Evolutionary conservation across 1,139 yeast species (phyloP), one percentile per base, ranked within the genome.

Genomic region (Suhomyces terraborum): DNA sequence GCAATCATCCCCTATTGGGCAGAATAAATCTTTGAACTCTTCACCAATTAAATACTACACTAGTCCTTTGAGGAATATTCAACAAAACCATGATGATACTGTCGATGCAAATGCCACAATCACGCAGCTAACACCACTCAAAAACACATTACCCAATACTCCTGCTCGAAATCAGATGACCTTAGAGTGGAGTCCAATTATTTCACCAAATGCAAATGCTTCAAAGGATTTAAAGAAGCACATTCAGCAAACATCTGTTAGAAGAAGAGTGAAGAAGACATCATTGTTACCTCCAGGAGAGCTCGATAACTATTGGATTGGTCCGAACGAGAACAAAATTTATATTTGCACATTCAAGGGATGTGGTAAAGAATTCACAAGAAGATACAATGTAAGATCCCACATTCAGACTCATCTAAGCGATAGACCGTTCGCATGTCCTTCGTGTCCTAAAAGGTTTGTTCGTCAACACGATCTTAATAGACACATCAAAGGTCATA

Each of bases 371-470:
- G 70, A 77, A 43, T 93, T 94, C 64, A 82, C 91, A 8, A 75
- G 98, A 56, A 73, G 96, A 37, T 94, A 94, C 65, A 94, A 94
- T 59, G 89, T 88, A n/a, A 75, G 98, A 47, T 88, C 97, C 0
- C 99, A 94, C 61, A 91, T 94, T 43, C 98, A 94, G 61, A 94
- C 98, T 0, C 99, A 94, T 70, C 68, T 94, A 40, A 84, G 94
- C 60, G 98, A 94, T 62, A 72, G 98, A 42, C 99, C 99, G 1
- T 84, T 82, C 64, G 72, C 71, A 4, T 82, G 85, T 55, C 55
- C 62, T 10, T 67, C 69, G 47, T 86, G 93, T 60, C 79, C 80
- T 4, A 83, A 87, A 49, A 74, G 82, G 36, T 87, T 87, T 64
- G 95, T 87, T 12, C 71, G 95, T 35, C 96, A 94, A 50, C 98